Percentiles rank a stretch among this genome's conserved stretches.
phyloP scores from a whole-genome alignment of 805 yeast genomes.

The Ogataea nitratoaversa region DNA sequence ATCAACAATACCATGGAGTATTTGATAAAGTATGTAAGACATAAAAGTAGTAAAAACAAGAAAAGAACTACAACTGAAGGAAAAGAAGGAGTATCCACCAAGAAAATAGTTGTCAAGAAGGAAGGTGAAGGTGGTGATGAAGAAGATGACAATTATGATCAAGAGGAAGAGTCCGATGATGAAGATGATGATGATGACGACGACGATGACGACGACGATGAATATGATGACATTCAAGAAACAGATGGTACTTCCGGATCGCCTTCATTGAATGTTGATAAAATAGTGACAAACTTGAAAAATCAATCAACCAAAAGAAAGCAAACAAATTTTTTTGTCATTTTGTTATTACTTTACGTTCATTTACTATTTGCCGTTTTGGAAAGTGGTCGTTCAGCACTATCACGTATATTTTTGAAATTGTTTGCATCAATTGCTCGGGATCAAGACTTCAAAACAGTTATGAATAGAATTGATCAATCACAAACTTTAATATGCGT shows the following conservation, averaged over 20 bases:
- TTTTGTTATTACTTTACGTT: constrained; percentile 48
- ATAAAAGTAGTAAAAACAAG: constrained; percentile 6
- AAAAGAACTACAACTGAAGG: too few relatives aligned
- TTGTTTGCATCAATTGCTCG: constrained; percentile 47
- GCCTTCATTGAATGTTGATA: constrained; percentile 27
- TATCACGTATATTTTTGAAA: constrained; percentile 45
- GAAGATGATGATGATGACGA: constrained; percentile 5
- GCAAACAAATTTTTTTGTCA: constrained; percentile 41
- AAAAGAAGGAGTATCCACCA: too few relatives aligned
- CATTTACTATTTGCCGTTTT: constrained; percentile 50
- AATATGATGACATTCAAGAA: constrained; percentile 12
- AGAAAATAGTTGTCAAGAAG: too few relatives aligned
- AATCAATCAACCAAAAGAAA: constrained; percentile 34
- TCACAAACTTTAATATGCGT: constrained; percentile 45
- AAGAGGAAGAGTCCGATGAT: background rate
- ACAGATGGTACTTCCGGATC: constrained; percentile 4
- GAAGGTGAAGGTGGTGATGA: too few relatives aligned
- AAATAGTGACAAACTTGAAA: constrained; percentile 35
- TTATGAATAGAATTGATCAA: constrained; percentile 44
- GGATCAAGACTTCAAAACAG: constrained; percentile 39
- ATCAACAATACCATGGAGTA: constrained; percentile 55
- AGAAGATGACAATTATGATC: too few relatives aligned
- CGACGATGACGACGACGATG: constrained; percentile 5
- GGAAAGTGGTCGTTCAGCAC: constrained; percentile 51
- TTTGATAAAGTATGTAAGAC: constrained; percentile 40